phyloP scores from a whole-genome alignment of 1,139 yeast species.

The Diutina ranongensis region DNA sequence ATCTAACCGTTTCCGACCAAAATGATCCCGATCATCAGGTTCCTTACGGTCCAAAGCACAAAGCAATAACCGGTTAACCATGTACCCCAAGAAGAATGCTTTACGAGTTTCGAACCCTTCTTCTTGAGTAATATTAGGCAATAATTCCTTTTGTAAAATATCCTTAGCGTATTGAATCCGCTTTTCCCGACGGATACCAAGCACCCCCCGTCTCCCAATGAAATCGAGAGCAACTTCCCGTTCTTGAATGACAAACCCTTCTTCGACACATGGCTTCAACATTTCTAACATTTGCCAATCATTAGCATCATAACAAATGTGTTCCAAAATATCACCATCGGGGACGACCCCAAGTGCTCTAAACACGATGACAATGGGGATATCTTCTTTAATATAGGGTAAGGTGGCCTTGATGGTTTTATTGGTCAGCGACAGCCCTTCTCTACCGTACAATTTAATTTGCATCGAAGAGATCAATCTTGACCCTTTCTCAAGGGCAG shows the following conservation, averaged over 20 bases:
- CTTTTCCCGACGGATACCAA: constrained; percentile 93
- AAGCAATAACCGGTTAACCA: constrained; percentile 87
- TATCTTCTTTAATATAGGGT: constrained; percentile 93
- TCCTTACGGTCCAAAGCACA: constrained; percentile 97
- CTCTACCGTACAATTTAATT: constrained; percentile 82
- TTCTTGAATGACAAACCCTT: constrained; percentile 96
- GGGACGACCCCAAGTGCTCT: constrained; percentile 98
- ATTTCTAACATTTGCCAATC: constrained; percentile 99
- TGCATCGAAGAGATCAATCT: constrained; percentile 90
- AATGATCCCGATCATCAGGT: constrained; percentile 98
- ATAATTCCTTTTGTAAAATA: constrained; percentile 86
- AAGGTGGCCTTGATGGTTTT: constrained; percentile 89
- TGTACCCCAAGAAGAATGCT: constrained; percentile 94
- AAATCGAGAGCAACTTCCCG: constrained; percentile 96
- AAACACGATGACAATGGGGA: constrained; percentile 92
- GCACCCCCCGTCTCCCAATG: constrained; percentile 95
- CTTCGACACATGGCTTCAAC: constrained; percentile 98
- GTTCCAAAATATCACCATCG: constrained; percentile 97
- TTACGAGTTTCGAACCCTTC: constrained; percentile 96
- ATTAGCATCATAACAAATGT: constrained; percentile 91
- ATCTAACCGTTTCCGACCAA: constrained; percentile 96
- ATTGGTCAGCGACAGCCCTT: constrained; percentile 58
- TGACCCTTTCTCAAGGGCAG: constrained; percentile 95
- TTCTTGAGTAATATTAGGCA: constrained; percentile 95
- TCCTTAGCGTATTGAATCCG: constrained; percentile 98